Evolutionary conservation across 148 eudicot genomes (phyloP).

Genomic region (Fallopia convolvulus): DNA sequence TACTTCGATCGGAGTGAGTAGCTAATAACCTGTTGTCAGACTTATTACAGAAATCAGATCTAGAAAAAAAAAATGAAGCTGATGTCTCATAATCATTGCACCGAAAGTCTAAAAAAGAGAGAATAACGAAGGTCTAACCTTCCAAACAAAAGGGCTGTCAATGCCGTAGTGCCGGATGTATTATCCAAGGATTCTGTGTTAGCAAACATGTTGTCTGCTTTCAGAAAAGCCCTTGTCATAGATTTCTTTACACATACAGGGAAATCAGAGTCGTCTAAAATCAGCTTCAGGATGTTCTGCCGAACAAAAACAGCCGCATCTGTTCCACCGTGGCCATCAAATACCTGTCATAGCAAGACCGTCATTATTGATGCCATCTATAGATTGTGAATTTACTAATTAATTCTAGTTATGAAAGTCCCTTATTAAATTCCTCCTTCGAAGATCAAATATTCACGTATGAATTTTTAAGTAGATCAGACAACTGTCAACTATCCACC

Average conservation of each 20-base stretch:
- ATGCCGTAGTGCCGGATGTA: conserved; percentile 65
- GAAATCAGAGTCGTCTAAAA: conserved; percentile 45
- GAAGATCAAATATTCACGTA: neutral
- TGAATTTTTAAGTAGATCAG: neutral
- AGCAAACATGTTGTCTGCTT: conserved; percentile 55
- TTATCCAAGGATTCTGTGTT: conserved; percentile 43
- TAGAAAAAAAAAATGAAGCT: neutral
- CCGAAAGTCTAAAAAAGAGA: neutral
- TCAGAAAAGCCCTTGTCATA: conserved; percentile 52
- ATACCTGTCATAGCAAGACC: conserved; percentile 33
- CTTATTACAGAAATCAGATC: neutral
- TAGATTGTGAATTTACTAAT: neutral
- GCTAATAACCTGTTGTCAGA: neutral
- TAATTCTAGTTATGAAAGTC: neutral
- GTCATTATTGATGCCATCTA: neutral
- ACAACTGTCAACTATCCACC: neutral
- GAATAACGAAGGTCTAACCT: conserved; percentile 30
- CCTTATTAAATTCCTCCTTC: conserved; percentile 11
- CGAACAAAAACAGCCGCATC: conserved; percentile 56
- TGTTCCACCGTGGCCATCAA: conserved; percentile 69
- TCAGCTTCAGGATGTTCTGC: conserved; percentile 46
- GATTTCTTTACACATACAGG: conserved; percentile 39
- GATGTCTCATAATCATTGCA: neutral
- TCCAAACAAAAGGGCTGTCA: conserved; percentile 50
- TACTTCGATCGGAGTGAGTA: neutral